Evolutionary conservation across 139 green algal species (phyloP), one percentile per base, ranked within the genome.

Genomic region (Chlamydomonas sp.): DNA sequence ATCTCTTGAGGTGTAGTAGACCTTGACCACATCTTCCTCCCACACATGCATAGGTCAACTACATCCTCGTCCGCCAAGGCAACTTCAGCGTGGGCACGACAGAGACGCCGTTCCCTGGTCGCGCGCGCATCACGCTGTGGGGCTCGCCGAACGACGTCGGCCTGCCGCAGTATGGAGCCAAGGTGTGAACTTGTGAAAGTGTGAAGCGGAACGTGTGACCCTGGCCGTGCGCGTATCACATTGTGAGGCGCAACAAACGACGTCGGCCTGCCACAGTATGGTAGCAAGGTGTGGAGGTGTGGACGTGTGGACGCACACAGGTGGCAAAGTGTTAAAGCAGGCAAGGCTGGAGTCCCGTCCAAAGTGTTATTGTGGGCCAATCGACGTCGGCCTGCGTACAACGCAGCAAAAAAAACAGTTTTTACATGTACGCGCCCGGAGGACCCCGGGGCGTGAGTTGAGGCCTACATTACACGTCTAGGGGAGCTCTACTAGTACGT

Each of bases 91-190:
- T 85, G 16, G 84, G 84, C 37, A 79, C 73, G 0, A 29, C 61
- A 1, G 65, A 69, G 2, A 60, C 49, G 31, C 78, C 82, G 34
- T 87, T 73, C 71, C 48, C 69, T 20, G 70, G 72, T 48, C 65
- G 71, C 2, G 83, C 80, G 0, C 74, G 57, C 47, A 90, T 92
- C 65, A 90, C 83, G 4, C 47, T 92, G 63, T 81, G 83, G 38
- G 85, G 86, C 37, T 35, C 48, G 22, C 84, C 77, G 2, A 70
- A 67, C 47, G 71, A 33, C 58, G 47, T 60, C 1, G 77, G 88
- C 67, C 76, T 92, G 62, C 87, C 87, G 2, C 39, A 81, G 35
- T 92, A 89, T 70, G 86, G 86, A 47, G 79, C 76, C 49, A 71
- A 71, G 65, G 65, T 62, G n/a, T n/a, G n/a, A n/a, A n/a, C n/a